Base-by-base conservation (phyloP, 1,284 basidiomycete genomes). In the Boletellus sp. region DNA sequence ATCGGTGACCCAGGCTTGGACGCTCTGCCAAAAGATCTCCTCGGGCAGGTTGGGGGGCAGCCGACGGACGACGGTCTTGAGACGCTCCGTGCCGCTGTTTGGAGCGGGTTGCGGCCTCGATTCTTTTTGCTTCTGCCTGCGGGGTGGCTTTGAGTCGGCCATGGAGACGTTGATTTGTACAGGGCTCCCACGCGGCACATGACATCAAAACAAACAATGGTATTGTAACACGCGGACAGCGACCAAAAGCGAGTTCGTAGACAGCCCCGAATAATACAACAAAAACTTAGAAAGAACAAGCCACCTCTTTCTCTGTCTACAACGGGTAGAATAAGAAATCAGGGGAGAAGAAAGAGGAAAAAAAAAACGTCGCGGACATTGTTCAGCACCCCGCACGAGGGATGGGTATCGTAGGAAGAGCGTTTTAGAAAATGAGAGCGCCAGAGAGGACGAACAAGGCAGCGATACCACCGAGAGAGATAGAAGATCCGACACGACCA, bases 11-110 rank as follows among this genome's bases (percentile, higher is more conserved):
- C 93, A 98, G 2, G 79, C 72, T 49, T 85, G 77, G 5, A 96
- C 91, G 55, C 89, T 91, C 60, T 88, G 82, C 96, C 96, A 98
- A 71, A 99, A 98, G 47, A 96, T 74, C 1, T 85, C 83, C 63
- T 94, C 93, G 2, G 96, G 95, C 1, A 99, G 75, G 60, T 93
- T 94, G 10, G 95, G 89, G 1, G 96, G 96, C 8, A 98, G 76
- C 22, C 93, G 76, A 30, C 95, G 85, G 21, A 98, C 85, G 58
- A 97, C 81, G 22, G 88, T 86, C 77, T 98, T 98, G 64, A 94
- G 78, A 12, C 90, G 82, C 56, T 87, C 84, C 3, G 60, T 47
- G 32, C 53, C 64, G 37, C 37, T 57, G 30, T 32, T 32, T 0
- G 37, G 50, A 0, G 41, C 18, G 2, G 47, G 51, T 1, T 58